Percentiles rank a stretch among this genome's conserved stretches.
These are phyloP conservation scores for Cutaneotrichosporon mucoides DNA, from an alignment of 1,284 basidiomycete species.

Conservation along the genomic window DNA sequence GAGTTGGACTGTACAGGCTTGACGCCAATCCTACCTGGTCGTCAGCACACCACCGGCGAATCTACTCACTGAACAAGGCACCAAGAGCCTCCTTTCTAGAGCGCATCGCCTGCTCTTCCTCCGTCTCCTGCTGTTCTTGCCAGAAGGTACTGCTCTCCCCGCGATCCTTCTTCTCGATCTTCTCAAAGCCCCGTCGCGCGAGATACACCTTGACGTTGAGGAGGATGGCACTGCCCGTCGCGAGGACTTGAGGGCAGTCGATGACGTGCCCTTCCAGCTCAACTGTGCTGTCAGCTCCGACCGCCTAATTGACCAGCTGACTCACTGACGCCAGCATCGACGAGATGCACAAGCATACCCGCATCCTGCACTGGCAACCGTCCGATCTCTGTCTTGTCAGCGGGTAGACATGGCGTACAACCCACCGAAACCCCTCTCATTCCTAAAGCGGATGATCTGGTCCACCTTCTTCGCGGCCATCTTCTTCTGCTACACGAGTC, in stretches of 20 bases:
- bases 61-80: conserved; percentile 38
- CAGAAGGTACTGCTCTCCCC: conserved; percentile 36
- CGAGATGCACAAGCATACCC: conserved; percentile 42
- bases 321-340: conserved; percentile 46
- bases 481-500: conserved; percentile 26
- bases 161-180: conserved; percentile 31
- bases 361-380: conserved; percentile 45
- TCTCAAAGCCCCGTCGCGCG: conserved; percentile 40
- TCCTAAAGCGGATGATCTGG: conserved; percentile 46
- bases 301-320: neutral
- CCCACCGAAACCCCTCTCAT: conserved; percentile 45
- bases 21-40: conserved; percentile 43
- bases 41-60: conserved; percentile 4
- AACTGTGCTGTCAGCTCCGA: conserved; percentile 19
- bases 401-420: neutral
- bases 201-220: conserved; percentile 47
- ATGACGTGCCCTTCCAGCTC: conserved; percentile 44
- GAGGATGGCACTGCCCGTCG: conserved; percentile 44
- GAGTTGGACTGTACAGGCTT: conserved; percentile 44
- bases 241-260: conserved; percentile 41
- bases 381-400: conserved; percentile 29
- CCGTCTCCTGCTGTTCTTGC: conserved; percentile 48
- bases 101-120: conserved; percentile 46
- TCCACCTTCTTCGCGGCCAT: conserved; percentile 40
- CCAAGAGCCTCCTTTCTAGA: conserved; percentile 46